phyloP scores from a whole-genome alignment of 2,329 filamentous ascomycete genomes.

The Ophiostoma quercus region DNA sequence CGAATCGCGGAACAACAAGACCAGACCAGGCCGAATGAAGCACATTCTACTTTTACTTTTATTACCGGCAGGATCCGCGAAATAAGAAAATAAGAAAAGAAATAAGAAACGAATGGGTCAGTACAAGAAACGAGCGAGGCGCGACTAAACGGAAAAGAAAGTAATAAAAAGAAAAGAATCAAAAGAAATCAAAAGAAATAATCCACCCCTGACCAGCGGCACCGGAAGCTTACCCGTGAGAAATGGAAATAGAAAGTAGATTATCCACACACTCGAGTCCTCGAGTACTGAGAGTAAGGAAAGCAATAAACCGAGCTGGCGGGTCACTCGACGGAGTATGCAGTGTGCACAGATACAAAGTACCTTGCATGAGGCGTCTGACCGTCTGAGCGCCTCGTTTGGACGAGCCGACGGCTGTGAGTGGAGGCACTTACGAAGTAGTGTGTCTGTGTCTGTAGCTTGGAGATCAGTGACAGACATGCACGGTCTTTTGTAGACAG shows the following conservation, averaged over 20 bases:
- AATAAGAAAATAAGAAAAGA: not conserved
- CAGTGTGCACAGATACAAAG: not conserved
- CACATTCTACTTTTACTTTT: not conserved
- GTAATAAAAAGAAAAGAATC: not conserved
- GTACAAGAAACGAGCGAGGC: not conserved
- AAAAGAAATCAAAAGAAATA: not conserved
- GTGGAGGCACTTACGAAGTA: not conserved
- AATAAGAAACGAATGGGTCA: not conserved
- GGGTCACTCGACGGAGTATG: not conserved
- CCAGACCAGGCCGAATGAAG: not conserved
- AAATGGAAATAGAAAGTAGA: not conserved
- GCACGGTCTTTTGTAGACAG: not conserved
- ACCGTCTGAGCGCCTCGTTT: no score
- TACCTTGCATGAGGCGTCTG: constrained; percentile 1
- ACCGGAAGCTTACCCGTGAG: constrained; percentile 8
- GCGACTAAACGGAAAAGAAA: not conserved
- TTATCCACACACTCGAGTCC: not conserved
- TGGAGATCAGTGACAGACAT: constrained; percentile 9
- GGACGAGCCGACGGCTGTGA: not conserved
- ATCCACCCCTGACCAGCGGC: constrained; percentile 6
- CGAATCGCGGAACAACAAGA: no score
- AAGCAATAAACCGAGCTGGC: not conserved
- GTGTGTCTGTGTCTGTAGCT: no score
- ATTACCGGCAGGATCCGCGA: constrained; percentile 2
- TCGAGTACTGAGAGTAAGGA: no score